Conservation (phyloP, 495 filamentous ascomycete genomes). For the Xylaria acuta region DNA sequence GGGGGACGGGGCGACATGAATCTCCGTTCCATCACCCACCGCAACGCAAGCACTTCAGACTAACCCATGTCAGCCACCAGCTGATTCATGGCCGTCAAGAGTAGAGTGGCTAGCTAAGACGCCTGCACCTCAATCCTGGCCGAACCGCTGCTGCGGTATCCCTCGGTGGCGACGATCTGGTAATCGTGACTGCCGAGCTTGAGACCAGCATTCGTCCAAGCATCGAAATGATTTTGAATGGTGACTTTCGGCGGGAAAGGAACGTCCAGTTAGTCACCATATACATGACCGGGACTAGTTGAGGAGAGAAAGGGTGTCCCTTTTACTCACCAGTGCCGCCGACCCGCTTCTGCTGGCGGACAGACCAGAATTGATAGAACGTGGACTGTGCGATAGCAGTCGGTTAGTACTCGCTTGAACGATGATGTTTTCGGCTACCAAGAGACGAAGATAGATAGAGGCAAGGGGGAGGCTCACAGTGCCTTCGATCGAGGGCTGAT, state of each 20-base stretch:
- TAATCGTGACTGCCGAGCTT: conserved; percentile 62
- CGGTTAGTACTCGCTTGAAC: too few species aligned
- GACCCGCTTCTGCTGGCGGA: conserved; percentile 55
- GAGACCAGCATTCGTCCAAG: conserved; percentile 61
- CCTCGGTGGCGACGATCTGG: conserved; percentile 66
- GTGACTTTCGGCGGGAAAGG: conserved; percentile 37
- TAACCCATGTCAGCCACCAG: neutral
- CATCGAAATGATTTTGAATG: conserved; percentile 66
- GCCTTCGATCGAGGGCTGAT: conserved; percentile 65
- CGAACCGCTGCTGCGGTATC: conserved; percentile 57
- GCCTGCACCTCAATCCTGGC: conserved; percentile 43
- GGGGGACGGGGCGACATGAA: neutral
- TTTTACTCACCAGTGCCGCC: conserved; percentile 46
- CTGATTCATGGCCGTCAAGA: neutral
- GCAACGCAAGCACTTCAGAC: neutral
- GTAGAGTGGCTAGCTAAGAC: neutral
- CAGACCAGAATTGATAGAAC: conserved; percentile 65
- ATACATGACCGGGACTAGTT: neutral
- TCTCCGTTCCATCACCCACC: neutral
- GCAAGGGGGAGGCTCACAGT: too few species aligned
- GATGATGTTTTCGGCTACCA: too few species aligned
- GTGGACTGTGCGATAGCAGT: too few species aligned
- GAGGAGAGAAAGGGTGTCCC: neutral
- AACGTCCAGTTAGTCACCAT: neutral
- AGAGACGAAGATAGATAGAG: too few species aligned